Evolutionary conservation across 768 basidiomycete genomes (phyloP).

Genomic region (Boletus tylopilopsis): DNA sequence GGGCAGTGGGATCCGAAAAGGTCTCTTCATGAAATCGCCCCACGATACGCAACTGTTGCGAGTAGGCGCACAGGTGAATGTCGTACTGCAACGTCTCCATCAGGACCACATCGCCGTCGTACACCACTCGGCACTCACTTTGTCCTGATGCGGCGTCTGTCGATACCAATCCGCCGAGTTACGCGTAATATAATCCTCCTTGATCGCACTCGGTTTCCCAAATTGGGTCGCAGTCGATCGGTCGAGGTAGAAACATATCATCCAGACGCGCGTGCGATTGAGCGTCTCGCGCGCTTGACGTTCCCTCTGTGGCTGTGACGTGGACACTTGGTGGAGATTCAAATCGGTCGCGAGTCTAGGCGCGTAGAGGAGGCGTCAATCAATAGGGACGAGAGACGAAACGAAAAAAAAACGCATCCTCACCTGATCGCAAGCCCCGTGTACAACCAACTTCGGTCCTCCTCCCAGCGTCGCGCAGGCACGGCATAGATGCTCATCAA

Average conservation of each 20-base stretch:
- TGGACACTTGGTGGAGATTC: conserved; percentile 70
- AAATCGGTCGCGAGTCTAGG: conserved; percentile 89
- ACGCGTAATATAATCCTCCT: conserved; percentile 77
- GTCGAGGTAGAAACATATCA: conserved; percentile 88
- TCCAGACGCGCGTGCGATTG: conserved; percentile 85
- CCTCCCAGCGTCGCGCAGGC: conserved; percentile 82
- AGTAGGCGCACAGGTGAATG: conserved; percentile 71
- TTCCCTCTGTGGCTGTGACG: conserved; percentile 62
- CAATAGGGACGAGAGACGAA: too few species aligned
- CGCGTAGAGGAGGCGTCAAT: too few species aligned
- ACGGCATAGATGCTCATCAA: conserved; percentile 81
- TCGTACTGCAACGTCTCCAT: too few species aligned
- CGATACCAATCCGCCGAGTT: conserved; percentile 75
- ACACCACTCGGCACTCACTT: conserved; percentile 46
- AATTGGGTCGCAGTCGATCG: conserved; percentile 84
- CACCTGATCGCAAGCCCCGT: conserved; percentile 83
- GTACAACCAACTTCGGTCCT: conserved; percentile 87
- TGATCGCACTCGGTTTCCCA: conserved; percentile 85
- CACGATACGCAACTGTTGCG: conserved; percentile 64
- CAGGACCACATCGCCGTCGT: too few species aligned
- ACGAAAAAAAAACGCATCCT: too few species aligned
- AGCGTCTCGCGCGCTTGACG: conserved; percentile 77
- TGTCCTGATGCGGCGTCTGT: conserved; percentile 56
- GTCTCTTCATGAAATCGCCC: conserved; percentile 74
- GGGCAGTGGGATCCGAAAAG: conserved; percentile 65